Evolutionary conservation across 768 basidiomycete species (phyloP).

Genomic region (Rhizopogon vulgaris): DNA sequence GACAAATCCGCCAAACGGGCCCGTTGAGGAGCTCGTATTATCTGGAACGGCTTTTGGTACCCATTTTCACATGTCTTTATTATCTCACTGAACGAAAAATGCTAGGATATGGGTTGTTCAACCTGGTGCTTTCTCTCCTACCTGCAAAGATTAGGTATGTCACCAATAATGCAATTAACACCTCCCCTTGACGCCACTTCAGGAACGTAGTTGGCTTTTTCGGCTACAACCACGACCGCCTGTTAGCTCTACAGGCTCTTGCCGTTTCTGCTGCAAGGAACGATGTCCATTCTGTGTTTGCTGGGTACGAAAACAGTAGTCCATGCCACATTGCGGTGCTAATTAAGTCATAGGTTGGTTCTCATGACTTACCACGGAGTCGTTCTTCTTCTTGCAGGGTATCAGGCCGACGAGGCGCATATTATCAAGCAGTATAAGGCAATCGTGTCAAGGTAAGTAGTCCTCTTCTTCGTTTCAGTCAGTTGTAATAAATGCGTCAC

Average conservation of each 20-base stretch:
- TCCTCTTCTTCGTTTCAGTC: neutral
- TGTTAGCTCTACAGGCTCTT: constrained; percentile 61
- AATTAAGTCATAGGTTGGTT: constrained; percentile 43
- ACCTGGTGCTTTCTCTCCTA: constrained; percentile 71
- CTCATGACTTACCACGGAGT: constrained; percentile 78
- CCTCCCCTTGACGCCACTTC: neutral
- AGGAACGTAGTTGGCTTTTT: constrained; percentile 71
- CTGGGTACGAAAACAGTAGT: constrained; percentile 45
- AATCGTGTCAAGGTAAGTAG: constrained; percentile 57
- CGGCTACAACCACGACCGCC: constrained; percentile 69
- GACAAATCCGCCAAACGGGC: constrained; percentile 37
- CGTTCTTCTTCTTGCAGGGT: constrained; percentile 65
- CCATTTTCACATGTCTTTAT: constrained; percentile 9
- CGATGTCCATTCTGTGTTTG: constrained; percentile 73
- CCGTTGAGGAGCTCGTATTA: constrained; percentile 66
- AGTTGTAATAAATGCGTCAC: neutral
- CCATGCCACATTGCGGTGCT: neutral
- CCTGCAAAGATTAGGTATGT: constrained; percentile 65
- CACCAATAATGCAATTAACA: neutral
- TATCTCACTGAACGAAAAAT: neutral
- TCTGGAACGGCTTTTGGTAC: constrained; percentile 74
- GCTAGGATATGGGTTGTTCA: constrained; percentile 61
- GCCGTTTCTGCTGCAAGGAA: constrained; percentile 58
- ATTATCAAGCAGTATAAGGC: constrained; percentile 57
- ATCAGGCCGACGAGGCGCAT: constrained; percentile 65